Percentiles rank a stretch among this genome's conserved stretches.
Conservation (phyloP, 164 flowering plant genomes). For the Vitis cinerea region DNA sequence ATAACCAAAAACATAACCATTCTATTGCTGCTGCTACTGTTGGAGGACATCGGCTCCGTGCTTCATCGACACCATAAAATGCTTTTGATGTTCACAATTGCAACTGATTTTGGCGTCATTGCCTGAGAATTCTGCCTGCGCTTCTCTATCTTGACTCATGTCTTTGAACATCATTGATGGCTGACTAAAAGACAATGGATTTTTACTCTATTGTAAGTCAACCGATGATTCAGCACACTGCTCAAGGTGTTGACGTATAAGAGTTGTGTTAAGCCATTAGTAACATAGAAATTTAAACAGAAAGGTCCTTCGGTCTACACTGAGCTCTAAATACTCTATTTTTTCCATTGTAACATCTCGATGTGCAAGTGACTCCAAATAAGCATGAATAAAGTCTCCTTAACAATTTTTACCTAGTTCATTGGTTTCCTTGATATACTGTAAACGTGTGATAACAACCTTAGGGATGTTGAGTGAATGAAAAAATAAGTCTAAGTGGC, state of each 20-base stretch:
- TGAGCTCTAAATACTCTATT: constrained; percentile 84
- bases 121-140: too few relatives aligned
- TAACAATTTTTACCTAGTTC: constrained; percentile 81
- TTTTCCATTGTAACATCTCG: constrained; percentile 68
- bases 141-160: too few relatives aligned
- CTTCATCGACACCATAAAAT: too few relatives aligned
- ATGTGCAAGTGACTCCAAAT: constrained; percentile 50
- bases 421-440: constrained; percentile 98
- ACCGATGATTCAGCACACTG: constrained; percentile 60
- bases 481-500: constrained; percentile 83
- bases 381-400: constrained; percentile 45
- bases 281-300: constrained; percentile 84
- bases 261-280: constrained; percentile 63
- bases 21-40: too few relatives aligned
- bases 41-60: too few relatives aligned
- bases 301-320: constrained; percentile 65
- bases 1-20: too few relatives aligned
- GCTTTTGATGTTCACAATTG: too few relatives aligned
- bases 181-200: too few relatives aligned
- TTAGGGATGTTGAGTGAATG: constrained; percentile 88
- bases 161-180: too few relatives aligned
- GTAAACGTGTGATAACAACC: constrained; percentile 96
- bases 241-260: constrained; percentile 81
- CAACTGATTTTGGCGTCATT: too few relatives aligned
- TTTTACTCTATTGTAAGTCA: constrained; percentile 70